Evolutionary conservation across 2,329 filamentous ascomycete species (phyloP).

Genomic region (Botrytis squamosa): DNA sequence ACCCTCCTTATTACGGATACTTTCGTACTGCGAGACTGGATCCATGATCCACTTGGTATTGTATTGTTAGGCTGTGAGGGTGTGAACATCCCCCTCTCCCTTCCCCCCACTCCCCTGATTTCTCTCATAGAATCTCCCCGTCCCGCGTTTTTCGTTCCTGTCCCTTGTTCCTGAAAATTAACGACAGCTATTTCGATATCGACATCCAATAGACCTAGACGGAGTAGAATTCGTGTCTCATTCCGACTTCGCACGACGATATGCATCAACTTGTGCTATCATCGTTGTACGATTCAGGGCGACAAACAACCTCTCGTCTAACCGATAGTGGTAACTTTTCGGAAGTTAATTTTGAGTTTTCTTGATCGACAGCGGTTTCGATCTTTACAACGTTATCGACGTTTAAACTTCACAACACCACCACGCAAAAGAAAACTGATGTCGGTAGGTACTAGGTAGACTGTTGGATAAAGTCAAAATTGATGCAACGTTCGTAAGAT

Average conservation of each 20-base stretch:
- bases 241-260: not conserved
- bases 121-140: not conserved
- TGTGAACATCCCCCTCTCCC: not conserved
- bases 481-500: not conserved
- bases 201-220: not conserved
- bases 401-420: not conserved
- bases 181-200: not conserved
- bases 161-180: not conserved
- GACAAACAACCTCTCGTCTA: not conserved
- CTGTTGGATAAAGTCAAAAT: not conserved
- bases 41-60: not conserved
- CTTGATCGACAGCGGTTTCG: not conserved
- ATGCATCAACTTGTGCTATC: not conserved
- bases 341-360: not conserved
- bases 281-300: not conserved
- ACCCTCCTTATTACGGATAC: not conserved
- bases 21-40: not conserved
- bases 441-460: not conserved
- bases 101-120: not conserved
- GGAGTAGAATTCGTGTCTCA: not conserved
- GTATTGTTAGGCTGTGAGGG: not conserved
- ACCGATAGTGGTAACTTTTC: not conserved
- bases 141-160: not conserved
- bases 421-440: not conserved
- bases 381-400: not conserved